Evolutionary conservation across 139 green algal species (phyloP).

Genomic region (Tetradesmus lagerheimii): DNA sequence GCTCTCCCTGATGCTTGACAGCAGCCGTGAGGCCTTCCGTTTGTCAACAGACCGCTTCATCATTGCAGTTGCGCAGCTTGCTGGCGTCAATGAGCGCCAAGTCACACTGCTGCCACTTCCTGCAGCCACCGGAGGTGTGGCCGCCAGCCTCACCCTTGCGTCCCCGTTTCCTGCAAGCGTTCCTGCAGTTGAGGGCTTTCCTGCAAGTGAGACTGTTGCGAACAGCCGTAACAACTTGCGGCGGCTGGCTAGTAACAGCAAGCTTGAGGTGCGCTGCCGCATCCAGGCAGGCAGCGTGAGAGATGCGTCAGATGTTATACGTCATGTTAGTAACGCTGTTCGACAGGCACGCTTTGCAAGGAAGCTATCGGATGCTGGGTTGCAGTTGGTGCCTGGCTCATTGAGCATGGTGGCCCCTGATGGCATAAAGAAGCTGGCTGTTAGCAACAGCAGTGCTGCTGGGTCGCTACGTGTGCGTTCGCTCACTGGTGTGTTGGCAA

Average conservation of each 20-base stretch:
- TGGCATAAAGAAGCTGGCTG: too few species aligned
- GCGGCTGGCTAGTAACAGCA: too few species aligned
- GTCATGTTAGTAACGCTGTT: constrained; percentile 12
- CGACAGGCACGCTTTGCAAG: constrained; percentile 18
- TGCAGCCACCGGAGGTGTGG: too few species aligned
- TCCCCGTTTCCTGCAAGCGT: too few species aligned
- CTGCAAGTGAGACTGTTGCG: too few species aligned
- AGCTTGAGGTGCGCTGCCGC: constrained; percentile 31
- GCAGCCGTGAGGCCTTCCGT: constrained; percentile 20
- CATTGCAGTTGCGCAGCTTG: constrained; percentile 36
- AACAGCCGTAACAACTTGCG: too few species aligned
- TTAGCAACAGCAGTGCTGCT: too few species aligned
- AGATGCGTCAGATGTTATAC: constrained; percentile 2
- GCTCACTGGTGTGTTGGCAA: too few species aligned
- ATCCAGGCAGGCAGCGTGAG: background rate
- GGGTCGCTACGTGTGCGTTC: too few species aligned
- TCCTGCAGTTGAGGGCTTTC: too few species aligned
- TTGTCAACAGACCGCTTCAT: constrained; percentile 19
- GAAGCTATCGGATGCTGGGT: constrained; percentile 24
- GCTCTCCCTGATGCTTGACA: constrained; percentile 6
- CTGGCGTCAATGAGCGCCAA: constrained; percentile 19
- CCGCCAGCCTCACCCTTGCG: too few species aligned
- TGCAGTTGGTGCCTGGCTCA: constrained; percentile 35
- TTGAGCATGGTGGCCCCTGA: background rate
- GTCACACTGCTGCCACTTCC: constrained; percentile 41